phyloP scores from a whole-genome alignment of 2,329 filamentous ascomycete species.

The Leptographium lundbergii region DNA sequence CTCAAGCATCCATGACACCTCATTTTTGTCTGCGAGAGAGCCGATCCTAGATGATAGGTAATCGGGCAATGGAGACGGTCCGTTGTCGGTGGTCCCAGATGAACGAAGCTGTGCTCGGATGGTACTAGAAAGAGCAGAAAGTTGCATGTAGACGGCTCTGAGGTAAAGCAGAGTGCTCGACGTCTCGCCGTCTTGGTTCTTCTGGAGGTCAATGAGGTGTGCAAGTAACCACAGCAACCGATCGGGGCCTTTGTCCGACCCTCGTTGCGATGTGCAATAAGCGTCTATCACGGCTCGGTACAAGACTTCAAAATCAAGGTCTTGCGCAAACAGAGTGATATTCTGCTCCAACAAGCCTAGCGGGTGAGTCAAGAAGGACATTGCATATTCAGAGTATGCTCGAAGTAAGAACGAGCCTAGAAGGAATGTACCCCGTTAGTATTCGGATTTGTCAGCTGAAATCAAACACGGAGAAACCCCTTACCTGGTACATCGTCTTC shows the following conservation, averaged over 20 bases:
- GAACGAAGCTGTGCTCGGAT: slow-evolving; percentile 33
- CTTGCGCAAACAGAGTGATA: slow-evolving; percentile 21
- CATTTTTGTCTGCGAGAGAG: slow-evolving; percentile 62
- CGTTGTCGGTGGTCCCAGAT: slow-evolving; percentile 12
- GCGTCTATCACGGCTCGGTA: slow-evolving; percentile 27
- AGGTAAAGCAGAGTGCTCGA: slow-evolving; percentile 29
- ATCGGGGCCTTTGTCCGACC: slow-evolving; percentile 19
- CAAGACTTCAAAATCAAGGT: slow-evolving; percentile 27
- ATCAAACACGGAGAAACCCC: background rate
- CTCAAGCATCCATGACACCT: slow-evolving; percentile 51
- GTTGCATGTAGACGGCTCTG: slow-evolving; percentile 38
- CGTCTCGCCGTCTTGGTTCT: slow-evolving; percentile 20
- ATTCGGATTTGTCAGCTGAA: background rate
- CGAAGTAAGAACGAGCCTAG: background rate
- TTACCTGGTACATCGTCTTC: background rate
- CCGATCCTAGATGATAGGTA: slow-evolving; percentile 55
- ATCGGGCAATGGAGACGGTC: slow-evolving; percentile 22
- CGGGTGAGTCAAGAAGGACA: slow-evolving; percentile 24
- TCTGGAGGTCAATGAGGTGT: slow-evolving; percentile 49
- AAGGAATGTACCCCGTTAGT: background rate
- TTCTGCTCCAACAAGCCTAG: slow-evolving; percentile 29
- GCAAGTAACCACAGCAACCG: slow-evolving; percentile 51
- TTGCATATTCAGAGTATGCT: slow-evolving; percentile 24
- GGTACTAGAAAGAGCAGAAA: slow-evolving; percentile 37
- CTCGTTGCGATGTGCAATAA: slow-evolving; percentile 17